Percentiles rank a stretch among this genome's conserved stretches.
Conservation (phyloP, 192 early-diverging fungal species). For the Entrophospora sp. region DNA sequence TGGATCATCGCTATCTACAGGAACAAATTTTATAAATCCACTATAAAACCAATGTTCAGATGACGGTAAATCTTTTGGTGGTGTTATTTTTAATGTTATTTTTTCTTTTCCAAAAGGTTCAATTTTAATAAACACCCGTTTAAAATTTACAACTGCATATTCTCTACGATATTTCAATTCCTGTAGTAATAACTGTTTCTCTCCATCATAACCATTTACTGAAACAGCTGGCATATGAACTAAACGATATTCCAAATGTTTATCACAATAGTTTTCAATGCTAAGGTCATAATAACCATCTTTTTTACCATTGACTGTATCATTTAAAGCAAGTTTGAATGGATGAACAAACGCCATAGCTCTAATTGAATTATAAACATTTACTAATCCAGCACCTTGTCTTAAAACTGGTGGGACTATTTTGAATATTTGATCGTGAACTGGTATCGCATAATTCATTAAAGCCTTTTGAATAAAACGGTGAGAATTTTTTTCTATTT, state of each 20-base stretch:
- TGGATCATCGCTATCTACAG: too few species aligned
- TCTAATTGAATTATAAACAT: slow-evolving; percentile 52
- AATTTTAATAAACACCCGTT: slow-evolving; percentile 19
- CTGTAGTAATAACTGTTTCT: slow-evolving; percentile 21
- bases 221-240: slow-evolving; percentile 32
- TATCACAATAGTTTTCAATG: slow-evolving; percentile 32
- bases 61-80: slow-evolving; percentile 26
- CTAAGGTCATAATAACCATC: slow-evolving; percentile 29
- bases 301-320: slow-evolving; percentile 26
- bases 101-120: slow-evolving; percentile 21
- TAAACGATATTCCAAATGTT: slow-evolving; percentile 26
- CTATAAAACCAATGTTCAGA: slow-evolving; percentile 22
- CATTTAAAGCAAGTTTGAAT: slow-evolving; percentile 45
- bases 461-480: background rate
- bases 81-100: slow-evolving; percentile 31
- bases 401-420: slow-evolving; percentile 41
- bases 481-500: background rate
- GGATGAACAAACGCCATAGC: slow-evolving; percentile 46
- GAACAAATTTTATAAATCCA: slow-evolving; percentile 19
- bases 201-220: slow-evolving; percentile 29
- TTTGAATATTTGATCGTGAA: background rate
- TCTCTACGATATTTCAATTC: slow-evolving; percentile 21
- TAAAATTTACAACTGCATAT: slow-evolving; percentile 30
- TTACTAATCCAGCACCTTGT: slow-evolving; percentile 69
- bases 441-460: background rate